These are phyloP conservation scores for Spathaspora passalidarum DNA, from an alignment of 805 yeast species.

Conservation along the genomic window DNA sequence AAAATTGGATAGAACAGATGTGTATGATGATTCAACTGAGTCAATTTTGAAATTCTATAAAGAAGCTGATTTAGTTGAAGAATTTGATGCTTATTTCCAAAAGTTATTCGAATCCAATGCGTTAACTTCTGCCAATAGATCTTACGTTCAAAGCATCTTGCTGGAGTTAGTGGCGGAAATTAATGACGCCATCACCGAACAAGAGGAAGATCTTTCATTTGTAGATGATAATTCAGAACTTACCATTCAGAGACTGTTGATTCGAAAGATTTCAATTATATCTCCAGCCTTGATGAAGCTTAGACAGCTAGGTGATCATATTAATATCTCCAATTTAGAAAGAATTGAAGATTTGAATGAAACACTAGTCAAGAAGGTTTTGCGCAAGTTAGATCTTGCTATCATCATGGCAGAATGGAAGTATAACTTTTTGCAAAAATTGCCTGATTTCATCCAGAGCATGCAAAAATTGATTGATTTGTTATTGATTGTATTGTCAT, in stretches of 20 bases:
- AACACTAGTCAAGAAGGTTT: slow-evolving; percentile 14
- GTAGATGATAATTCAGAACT: slow-evolving; percentile 8
- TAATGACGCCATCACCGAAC: slow-evolving; percentile 11
- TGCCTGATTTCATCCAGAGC: slow-evolving; percentile 12
- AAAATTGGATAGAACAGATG: slow-evolving; percentile 20
- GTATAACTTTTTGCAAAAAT: slow-evolving; percentile 13
- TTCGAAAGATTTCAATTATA: slow-evolving; percentile 7
- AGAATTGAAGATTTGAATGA: slow-evolving; percentile 12
- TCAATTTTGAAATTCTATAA: slow-evolving; percentile 22
- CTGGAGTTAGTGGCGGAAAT: slow-evolving; percentile 20
- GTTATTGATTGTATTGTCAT: slow-evolving; percentile 23
- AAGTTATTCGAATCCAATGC: slow-evolving; percentile 7
- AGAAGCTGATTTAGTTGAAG: slow-evolving; percentile 11
- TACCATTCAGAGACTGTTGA: slow-evolving; percentile 14
- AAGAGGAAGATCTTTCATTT: slow-evolving; percentile 1
- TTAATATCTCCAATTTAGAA: slow-evolving; percentile 10
- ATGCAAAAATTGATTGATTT: slow-evolving; percentile 22
- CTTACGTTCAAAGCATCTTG: slow-evolving; percentile 22
- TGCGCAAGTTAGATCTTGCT: slow-evolving; percentile 19
- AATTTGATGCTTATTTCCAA: slow-evolving; percentile 13
- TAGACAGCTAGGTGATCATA: slow-evolving; percentile 20
- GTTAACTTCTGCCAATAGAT: slow-evolving; percentile 20
- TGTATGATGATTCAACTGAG: slow-evolving; percentile 24
- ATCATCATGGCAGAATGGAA: slow-evolving; percentile 20
- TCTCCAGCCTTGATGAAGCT: slow-evolving; percentile 18